Base-by-base conservation (phyloP, 2,329 filamentous ascomycete species). In the Diplodia seriata region DNA sequence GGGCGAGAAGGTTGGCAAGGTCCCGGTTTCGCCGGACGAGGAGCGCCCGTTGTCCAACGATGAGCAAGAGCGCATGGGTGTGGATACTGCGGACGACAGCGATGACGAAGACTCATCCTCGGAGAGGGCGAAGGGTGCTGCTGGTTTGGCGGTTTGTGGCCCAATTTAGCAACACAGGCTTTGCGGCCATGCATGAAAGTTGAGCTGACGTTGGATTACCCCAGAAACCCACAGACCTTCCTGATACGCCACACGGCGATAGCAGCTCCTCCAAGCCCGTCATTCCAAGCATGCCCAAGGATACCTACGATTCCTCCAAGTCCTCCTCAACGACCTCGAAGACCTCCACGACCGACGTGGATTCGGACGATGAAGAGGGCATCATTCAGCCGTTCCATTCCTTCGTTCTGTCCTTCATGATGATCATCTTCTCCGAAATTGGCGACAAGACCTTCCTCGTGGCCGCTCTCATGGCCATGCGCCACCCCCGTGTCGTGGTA, bases 391-490 rank as follows among this genome's bases (percentile, higher is more conserved):
- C 92, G 20, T 83, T 89, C 74, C 94, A 99, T 79, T 98, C 95
- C 4, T 96, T 95, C 75, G 76, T 97, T 14, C 89, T 98, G 38
- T 97, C 95, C 18, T 89, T 97, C 69, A 94, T 94, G 68, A 99
- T 98, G 95, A 99, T 99, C 74, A 84, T 98, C 70, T 91, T 98
- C 74, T 97, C 94, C 56, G 95, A 99, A 79, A 89, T 99, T 74
- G 95, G 95, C 71, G 95, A 99, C 86, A 99, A 99, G 83, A 99
- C 95, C 0, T 99, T 99, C 83, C 86, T 99, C 53, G 93, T 99
- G 26, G 95, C 95, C 7, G 94, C 94, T 8, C 87, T 99, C 20
- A 99, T 99, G 95, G 95, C 95, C 14, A 99, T 99, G 95, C 95
- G 97, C 78, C 94, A 99, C 75, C 91, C 95, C 70, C 90, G 95